Evolutionary conservation across 1,284 basidiomycete genomes (phyloP), one percentile per base, ranked within the genome.

Genomic region (Leccinum solheimii): DNA sequence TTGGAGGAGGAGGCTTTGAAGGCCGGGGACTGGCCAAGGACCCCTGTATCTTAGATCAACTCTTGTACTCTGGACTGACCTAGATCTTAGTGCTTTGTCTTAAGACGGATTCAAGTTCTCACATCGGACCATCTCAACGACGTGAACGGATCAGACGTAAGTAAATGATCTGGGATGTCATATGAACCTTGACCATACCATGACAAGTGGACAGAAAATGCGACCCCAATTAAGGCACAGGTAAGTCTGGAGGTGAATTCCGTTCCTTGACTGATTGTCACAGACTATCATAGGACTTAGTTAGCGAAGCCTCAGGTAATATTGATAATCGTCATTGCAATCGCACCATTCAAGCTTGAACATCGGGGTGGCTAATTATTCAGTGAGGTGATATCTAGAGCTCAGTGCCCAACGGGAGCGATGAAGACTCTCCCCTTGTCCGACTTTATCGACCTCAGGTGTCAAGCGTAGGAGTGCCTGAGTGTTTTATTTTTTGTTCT

Each of bases 1-100:
- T 60, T 84, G 54, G 84, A 86, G 65, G 66, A 73, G 55, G 80
- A 79, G 58, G 79, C 66, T 3, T 16, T 51, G 26, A 36, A 57
- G 27, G 67, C 65, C 45, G 73, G 67, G 45, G 59, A 57, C 8
- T 74, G 72, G 73, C 56, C 64, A 34, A 67, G 23, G 19, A 48
- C 6, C 5, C 72, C 72, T 14, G 43, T 54, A 11, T 54, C 32
- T 48, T 21, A 48, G 45, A 21, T 45, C 43, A 45, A 45, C 19
- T 45, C 45, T 21, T 48, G 19, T 48, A 48, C 19, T 48, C 45
- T 48, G 45, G 19, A 21, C 19, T 48, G 45, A 21, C 19, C 45
- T 48, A 21, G 40, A 43, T 21, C 19, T 45, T 5, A 45, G 19
- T 6, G 7, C 43, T 45, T 21, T 3, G 32, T 56, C 53, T 26